Evolutionary conservation across 2,329 filamentous ascomycete species (phyloP), one percentile per base, ranked within the genome.

Genomic region (Ophiostoma tasmaniense): DNA sequence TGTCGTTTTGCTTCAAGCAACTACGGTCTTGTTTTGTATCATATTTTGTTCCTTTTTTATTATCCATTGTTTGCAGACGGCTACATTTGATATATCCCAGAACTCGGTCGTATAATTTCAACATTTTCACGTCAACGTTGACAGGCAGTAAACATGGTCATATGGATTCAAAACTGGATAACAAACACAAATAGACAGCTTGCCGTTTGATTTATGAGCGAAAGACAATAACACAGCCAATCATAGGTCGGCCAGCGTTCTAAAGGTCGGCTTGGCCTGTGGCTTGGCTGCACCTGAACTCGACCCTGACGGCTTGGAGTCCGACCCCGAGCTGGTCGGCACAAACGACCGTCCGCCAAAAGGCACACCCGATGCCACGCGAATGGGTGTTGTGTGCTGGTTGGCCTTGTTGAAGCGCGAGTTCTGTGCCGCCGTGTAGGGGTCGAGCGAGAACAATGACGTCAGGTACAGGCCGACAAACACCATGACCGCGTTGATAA

Each of bases 391-490:
- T 13, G 71, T 64, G 3, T 67, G 77, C 14, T 78, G 82, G 67
- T 83, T 80, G 20, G 84, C 74, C 71, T 89, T 89, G 71, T 89
- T 89, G 78, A 87, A 89, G 20, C 78, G 78, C 25, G 86, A 89
- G 64, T 80, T 81, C 76, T 88, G 83, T 2, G 86, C 87, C 2
- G 86, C 81, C 73, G 84, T 85, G 76, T 87, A 88, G 0, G 85
- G 83, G 74, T 89, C 87, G 68, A 89, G 81, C 82, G 61, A 30
- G 33, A 89, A 82, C n/a, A 90, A 77, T 3, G 85, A 87, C 8
- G 81, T 80, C 61, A 89, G 76, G 75, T 89, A 90, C 3, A 90
- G 77, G 17, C 86, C 87, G 64, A 89, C 79, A 71, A 89, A 86
- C 6, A 80, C 78, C 64, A 87, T 74, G 8, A 89, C 73, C 0